Evolutionary conservation across 441 rosid genomes (phyloP), one percentile per base, ranked within the genome.

Genomic region (Arabidopsis lyrata): DNA sequence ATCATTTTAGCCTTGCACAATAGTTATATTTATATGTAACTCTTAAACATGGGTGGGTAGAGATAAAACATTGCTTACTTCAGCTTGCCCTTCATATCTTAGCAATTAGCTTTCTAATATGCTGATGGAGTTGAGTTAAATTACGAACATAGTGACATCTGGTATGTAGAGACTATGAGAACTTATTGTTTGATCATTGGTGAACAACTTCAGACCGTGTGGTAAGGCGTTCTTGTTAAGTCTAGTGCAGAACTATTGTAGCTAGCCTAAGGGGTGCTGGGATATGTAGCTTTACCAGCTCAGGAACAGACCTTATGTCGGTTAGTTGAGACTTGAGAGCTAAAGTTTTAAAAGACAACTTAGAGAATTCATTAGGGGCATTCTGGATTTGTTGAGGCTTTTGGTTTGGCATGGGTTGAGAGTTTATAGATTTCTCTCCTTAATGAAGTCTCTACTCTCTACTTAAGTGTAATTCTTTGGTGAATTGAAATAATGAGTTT

Each of bases 1-100:
- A 5, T 22, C 11, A 63, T 55, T 12, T 63, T 41, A 63, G 54
- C 36, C 55, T 53, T 54, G 68, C 56, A 0, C 18, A 56, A 63
- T 63, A 72, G 63, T 45, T 45, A 15, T 41, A 13, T 15, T 31
- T 54, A 55, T 34, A 10, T 45, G 63, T 41, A 48, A 15, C 16
- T 62, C 55, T 41, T 52, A 52, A 62, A 27, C 20, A 61, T 8
- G 36, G 32, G 52, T 50, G 29, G n/a, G 62, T 22, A 62, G 57
- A 56, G 34, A 47, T 36, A 47, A 27, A 48, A 38, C 13, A 48
- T 48, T 60, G 12, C 49, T 39, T 49, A 41, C 16, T 8, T 24
- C 13, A 61, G 14, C 35, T 61, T 14, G 64, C 15, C 10, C 1
- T 15, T n/a, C 24, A 32, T 32, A 32, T 56, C 42, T 32, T 56